Evolutionary conservation across 179 eudicot genomes (phyloP), one percentile per base, ranked within the genome.

Genomic region (Drosera spatulata): DNA sequence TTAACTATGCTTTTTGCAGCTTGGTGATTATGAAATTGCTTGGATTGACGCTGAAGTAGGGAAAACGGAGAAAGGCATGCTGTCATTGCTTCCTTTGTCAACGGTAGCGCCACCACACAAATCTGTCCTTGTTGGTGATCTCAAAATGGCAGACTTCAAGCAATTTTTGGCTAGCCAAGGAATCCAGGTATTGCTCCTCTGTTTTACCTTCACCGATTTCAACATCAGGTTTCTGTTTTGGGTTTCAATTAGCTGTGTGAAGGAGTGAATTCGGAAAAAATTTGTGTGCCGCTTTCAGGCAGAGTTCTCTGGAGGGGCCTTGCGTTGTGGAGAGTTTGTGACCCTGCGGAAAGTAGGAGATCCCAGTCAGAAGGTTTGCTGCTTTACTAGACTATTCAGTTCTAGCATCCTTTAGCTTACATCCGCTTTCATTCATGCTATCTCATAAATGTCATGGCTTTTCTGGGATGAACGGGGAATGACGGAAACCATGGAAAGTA

Each of bases 1-100:
- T 22, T 22, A 22, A 33, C 38, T 11, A 53, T 55, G 41, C 4
- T 73, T 41, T 57, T 56, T 48, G 56, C 84, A 91, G 99, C 90
- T 93, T 60, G 99, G 96, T 71, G 99, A 93, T 54, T 80, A 88
- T 68, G 99, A 93, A 78, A 66, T 84, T 64, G 89, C 96, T 65
- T 88, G 98, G 98, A 71, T 86, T 69, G 96, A 93, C 81, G 89
- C 95, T 69, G 88, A 82, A 81, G 89, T 86, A 55, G 95, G 91
- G 43, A 72, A 84, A 64, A 82, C 96, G 52, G 96, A 84, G 60
- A 80, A 44, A 61, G 95, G 66, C 60, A 79, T 65, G 73, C 72
- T 82, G 13, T 82, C 91, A 62, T 65, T 82, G 67, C 95, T 91
- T 67, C 98, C 98, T 69, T 75, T 82, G 42, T 84, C 96, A 57